Evolutionary conservation across 2,329 filamentous ascomycete species (phyloP).

Genomic region (Cercospora sesami): DNA sequence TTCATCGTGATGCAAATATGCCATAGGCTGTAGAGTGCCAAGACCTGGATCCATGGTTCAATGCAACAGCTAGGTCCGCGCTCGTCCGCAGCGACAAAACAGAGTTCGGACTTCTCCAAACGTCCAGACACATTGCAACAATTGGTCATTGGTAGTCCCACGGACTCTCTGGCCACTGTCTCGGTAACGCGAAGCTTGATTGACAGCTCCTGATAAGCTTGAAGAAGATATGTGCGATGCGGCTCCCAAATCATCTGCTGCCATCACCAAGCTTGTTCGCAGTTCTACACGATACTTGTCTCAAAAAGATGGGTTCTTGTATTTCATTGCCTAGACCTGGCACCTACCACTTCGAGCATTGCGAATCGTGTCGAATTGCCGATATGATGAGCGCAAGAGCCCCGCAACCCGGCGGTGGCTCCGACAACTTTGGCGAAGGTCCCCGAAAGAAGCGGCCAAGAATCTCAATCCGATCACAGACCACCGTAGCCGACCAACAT

Average conservation of each 20-base stretch:
- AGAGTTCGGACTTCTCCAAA: background rate
- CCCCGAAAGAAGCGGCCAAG: background rate
- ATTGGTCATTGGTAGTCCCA: background rate
- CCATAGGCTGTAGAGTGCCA: background rate
- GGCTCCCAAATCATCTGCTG: background rate
- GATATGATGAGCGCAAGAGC: background rate
- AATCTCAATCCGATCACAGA: background rate
- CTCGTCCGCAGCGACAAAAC: background rate
- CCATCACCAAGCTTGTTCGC: background rate
- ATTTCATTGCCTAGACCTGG: background rate
- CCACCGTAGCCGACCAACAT: background rate
- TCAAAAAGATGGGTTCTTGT: background rate
- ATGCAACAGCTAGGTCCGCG: background rate
- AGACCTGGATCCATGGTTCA: background rate
- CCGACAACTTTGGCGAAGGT: background rate
- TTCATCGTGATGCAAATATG: background rate
- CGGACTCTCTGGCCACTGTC: background rate
- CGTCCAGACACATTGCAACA: background rate
- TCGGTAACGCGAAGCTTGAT: background rate
- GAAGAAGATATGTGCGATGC: background rate
- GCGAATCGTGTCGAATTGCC: conserved; percentile 1
- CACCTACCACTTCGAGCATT: background rate
- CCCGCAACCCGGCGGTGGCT: background rate
- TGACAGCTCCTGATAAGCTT: background rate
- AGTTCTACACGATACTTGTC: background rate